Evolutionary conservation across 225 moss, liverwort and hornwort species (phyloP).

Genomic region (Takakia lepidozioides): DNA sequence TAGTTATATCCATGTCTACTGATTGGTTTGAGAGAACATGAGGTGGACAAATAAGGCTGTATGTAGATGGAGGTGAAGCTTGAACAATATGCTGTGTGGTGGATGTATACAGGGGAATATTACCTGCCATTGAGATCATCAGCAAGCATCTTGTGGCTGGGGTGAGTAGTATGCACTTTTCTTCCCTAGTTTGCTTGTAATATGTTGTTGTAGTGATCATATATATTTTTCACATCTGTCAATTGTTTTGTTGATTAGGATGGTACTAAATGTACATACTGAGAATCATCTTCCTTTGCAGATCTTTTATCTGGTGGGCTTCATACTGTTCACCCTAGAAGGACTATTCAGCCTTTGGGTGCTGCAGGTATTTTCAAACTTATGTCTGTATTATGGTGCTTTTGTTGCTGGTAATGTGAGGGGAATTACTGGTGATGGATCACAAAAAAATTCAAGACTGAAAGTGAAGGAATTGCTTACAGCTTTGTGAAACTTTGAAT

Average conservation of each 20-base stretch:
- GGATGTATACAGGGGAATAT: constrained; percentile 52
- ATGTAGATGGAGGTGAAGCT: too few species aligned
- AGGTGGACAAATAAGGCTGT: too few species aligned
- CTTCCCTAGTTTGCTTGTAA: too few species aligned
- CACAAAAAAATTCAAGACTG: neutral
- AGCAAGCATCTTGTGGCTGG: constrained; percentile 47
- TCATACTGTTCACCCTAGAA: constrained; percentile 56
- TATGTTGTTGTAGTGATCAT: too few species aligned
- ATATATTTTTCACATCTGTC: too few species aligned
- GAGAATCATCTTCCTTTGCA: constrained; percentile 28
- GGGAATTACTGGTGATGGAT: neutral
- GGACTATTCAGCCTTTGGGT: constrained; percentile 53
- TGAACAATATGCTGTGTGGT: too few species aligned
- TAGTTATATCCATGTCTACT: too few species aligned
- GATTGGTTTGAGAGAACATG: too few species aligned
- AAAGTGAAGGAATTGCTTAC: too few species aligned
- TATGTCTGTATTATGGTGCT: neutral
- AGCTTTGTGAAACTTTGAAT: too few species aligned
- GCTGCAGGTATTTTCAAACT: constrained; percentile 38
- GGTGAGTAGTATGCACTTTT: constrained; percentile 28
- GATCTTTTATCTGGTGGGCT: constrained; percentile 80
- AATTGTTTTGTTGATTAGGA: too few species aligned
- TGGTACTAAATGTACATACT: too few species aligned
- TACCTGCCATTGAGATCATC: constrained; percentile 52
- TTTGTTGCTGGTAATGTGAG: neutral